A percentile compares a stretch with the other conserved stretches of the same genome.
These are phyloP conservation scores for Aspergillus pseudoglaucus DNA, from an alignment of 2,329 filamentous ascomycete species.

Conservation along the genomic window DNA sequence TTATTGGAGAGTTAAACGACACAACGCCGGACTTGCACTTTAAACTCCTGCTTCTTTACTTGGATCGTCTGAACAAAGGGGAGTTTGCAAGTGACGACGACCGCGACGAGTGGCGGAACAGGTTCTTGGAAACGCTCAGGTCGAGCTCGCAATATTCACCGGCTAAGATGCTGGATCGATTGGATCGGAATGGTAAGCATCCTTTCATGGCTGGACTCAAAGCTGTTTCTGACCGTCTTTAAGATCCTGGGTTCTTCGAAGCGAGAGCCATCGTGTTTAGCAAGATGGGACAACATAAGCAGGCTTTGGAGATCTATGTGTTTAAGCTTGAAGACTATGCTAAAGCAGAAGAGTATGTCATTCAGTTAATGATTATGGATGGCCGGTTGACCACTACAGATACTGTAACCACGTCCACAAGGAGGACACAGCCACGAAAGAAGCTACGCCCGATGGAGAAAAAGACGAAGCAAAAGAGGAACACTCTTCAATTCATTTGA, in stretches of 20 bases:
- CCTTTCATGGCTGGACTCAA: no score
- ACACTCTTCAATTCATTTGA: constrained; percentile 80
- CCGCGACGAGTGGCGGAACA: constrained; percentile 55
- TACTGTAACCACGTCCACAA: constrained; percentile 86
- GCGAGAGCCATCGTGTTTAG: constrained; percentile 83
- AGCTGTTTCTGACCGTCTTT: no score
- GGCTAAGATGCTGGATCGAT: constrained; percentile 65
- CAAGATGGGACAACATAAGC: constrained; percentile 91
- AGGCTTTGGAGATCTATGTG: constrained; percentile 94
- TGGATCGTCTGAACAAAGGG: constrained; percentile 46
- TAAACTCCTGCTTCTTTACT: constrained; percentile 65
- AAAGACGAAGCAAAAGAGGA: constrained; percentile 31
- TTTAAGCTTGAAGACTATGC: constrained; percentile 81
- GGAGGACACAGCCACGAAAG: constrained; percentile 42
- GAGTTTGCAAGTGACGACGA: constrained; percentile 36
- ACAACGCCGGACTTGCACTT: constrained; percentile 82
- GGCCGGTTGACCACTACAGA: constrained; percentile 37
- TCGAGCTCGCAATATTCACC: constrained; percentile 75
- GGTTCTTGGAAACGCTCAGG: constrained; percentile 67
- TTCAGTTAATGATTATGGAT: not conserved
- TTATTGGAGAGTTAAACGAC: constrained; percentile 82
- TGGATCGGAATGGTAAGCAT: constrained; percentile 69
- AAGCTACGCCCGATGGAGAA: constrained; percentile 40
- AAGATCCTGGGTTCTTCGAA: constrained; percentile 82
- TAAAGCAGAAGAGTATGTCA: constrained; percentile 83